Conservation (phyloP, 208 protist species). For the Leishmania aethiopica region DNA sequence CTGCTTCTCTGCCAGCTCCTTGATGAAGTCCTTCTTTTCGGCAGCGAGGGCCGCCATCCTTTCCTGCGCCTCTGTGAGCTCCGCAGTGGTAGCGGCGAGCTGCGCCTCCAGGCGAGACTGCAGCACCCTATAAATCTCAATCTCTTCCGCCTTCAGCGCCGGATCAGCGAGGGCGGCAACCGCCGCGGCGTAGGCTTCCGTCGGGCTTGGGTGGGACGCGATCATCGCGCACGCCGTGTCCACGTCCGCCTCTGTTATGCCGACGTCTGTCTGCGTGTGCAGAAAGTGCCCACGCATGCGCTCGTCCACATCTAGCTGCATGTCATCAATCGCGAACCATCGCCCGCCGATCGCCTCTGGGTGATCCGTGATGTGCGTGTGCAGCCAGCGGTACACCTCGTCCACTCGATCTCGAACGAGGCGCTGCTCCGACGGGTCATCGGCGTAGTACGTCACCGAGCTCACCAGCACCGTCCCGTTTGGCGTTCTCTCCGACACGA, state of each 20-base stretch:
- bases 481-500: slow-evolving; percentile 58
- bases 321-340: slow-evolving; percentile 90
- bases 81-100: slow-evolving; percentile 21
- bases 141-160: slow-evolving; percentile 68
- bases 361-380: slow-evolving; percentile 65
- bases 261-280: slow-evolving; percentile 72
- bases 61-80: slow-evolving; percentile 23
- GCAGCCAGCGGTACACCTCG: slow-evolving; percentile 79
- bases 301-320: slow-evolving; percentile 84
- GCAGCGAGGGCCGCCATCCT: slow-evolving; percentile 23
- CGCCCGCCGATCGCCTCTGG: slow-evolving; percentile 80
- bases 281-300: slow-evolving; percentile 83
- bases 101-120: slow-evolving; percentile 38
- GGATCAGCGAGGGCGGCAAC: slow-evolving; percentile 57
- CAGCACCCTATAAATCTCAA: slow-evolving; percentile 56
- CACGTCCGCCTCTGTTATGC: slow-evolving; percentile 67
- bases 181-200: slow-evolving; percentile 35
- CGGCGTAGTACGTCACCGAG: slow-evolving; percentile 76
- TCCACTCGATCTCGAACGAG: slow-evolving; percentile 86
- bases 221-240: slow-evolving; percentile 38
- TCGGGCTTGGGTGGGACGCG: slow-evolving; percentile 31
- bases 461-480: slow-evolving; percentile 74
- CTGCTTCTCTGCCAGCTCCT: slow-evolving; percentile 41
- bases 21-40: slow-evolving; percentile 22
- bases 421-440: slow-evolving; percentile 78